phyloP scores from a whole-genome alignment of 78 protist species.

The Isochrysis galbana region DNA sequence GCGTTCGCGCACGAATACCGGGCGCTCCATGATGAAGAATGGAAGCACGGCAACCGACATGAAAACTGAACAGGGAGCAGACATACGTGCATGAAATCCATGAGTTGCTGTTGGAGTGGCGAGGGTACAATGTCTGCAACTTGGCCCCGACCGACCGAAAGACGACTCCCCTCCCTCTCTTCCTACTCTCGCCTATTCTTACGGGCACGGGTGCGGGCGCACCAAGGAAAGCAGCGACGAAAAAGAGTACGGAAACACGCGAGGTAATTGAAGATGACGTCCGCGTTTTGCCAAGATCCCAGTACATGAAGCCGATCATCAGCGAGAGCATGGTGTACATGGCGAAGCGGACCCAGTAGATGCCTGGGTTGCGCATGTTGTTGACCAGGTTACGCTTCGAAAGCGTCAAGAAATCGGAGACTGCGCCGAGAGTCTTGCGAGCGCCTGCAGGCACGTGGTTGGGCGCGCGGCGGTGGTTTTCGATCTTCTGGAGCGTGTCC shows the following conservation, averaged over 20 bases:
- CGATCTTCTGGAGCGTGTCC: too few relatives aligned
- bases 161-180: too few relatives aligned
- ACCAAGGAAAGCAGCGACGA: not conserved
- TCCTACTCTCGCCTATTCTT: too few relatives aligned
- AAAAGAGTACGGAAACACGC: not conserved
- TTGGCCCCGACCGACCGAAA: too few relatives aligned
- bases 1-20: not conserved
- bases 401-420: not conserved
- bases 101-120: too few relatives aligned
- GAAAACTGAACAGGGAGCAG: too few relatives aligned
- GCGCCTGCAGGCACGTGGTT: too few relatives aligned
- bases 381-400: not conserved
- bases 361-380: not conserved
- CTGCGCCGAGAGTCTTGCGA: too few relatives aligned
- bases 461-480: too few relatives aligned
- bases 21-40: conserved; percentile 1
- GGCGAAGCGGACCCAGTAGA: not conserved
- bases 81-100: too few relatives aligned
- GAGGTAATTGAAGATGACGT: not conserved
- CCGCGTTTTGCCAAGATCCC: not conserved
- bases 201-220: too few relatives aligned
- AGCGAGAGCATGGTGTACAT: not conserved
- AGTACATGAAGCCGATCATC: not conserved
- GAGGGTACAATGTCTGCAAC: too few relatives aligned
- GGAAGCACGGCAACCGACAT: conserved; percentile 1